Evolutionary conservation across 2,329 filamentous ascomycete genomes (phyloP), one percentile per base, ranked within the genome.

Genomic region (Colletotrichum neosansevieriae): DNA sequence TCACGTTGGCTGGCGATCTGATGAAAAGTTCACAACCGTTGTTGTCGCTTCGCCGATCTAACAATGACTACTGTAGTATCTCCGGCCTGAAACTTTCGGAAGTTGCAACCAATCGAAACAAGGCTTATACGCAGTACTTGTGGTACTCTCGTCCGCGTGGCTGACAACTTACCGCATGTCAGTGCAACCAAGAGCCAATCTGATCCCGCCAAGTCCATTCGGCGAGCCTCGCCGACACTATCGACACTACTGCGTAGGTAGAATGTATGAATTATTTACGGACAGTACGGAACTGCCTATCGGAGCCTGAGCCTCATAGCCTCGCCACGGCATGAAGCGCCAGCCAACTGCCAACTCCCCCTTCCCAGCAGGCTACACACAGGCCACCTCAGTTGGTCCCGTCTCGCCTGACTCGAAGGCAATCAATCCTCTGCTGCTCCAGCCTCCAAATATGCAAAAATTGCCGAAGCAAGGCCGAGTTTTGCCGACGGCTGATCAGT

Each of bases 31-130:
- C 32, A 34, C 29, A n/a, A 36, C 47, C 21, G 50, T 51, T 51
- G 32, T 67, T 63, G 64, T 53, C 29, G 60, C 64, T 51, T 17
- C 36, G 50, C 64, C 45, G 64, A 67, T 67, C 63, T 67, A 34
- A 58, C 58, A 50, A 44, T 40, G 44, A 4, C 44, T 34, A 63
- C n/a, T n/a, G n/a, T n/a, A n/a, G n/a, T n/a, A n/a, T 51, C 40
- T 58, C 29, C 32, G 38, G 49, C 49, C 10, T 59, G 65, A 68
- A 65, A 65, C 65, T 32, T 32, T 56, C 51, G n/a, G 57, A 13
- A 53, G 34, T 49, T 34, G 19, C 29, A n/a, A 47, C 38, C 36
- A 15, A 42, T 54, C 49, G 60, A 32, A 36, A n/a, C 50, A 21
- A 29, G 19, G 53, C 29, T 29, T 29, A 29, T 29, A 29, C 13